phyloP scores from a whole-genome alignment of 768 basidiomycete species.

The button mushroom (Agaricus bisporus) region DNA sequence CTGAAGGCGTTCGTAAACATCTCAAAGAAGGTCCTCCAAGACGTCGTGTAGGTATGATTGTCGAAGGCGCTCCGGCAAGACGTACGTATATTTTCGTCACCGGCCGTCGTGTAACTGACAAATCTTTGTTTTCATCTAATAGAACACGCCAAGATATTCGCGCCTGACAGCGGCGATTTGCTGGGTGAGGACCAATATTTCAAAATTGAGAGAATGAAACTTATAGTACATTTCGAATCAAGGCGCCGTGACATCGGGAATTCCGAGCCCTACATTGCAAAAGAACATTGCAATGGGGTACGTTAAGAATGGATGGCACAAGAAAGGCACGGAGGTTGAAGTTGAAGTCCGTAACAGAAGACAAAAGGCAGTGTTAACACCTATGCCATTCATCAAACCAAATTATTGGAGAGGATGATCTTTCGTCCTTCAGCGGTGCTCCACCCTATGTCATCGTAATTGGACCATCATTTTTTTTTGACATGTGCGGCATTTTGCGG shows the following conservation, averaged over 20 bases:
- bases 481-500: neutral
- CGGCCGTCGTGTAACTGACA: neutral
- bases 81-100: constrained; percentile 39
- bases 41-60: constrained; percentile 74
- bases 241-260: constrained; percentile 88
- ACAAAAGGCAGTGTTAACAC: constrained; percentile 64
- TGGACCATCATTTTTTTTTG: neutral
- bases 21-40: constrained; percentile 74
- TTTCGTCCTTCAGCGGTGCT: neutral
- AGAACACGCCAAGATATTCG: constrained; percentile 79
- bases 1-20: constrained; percentile 64
- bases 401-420: constrained; percentile 69
- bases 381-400: constrained; percentile 85
- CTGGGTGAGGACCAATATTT: constrained; percentile 7
- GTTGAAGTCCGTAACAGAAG: constrained; percentile 83
- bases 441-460: neutral
- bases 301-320: constrained; percentile 73
- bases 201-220: neutral
- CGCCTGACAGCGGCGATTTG: constrained; percentile 41
- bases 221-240: constrained; percentile 4
- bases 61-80: constrained; percentile 83
- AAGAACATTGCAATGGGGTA: constrained; percentile 98
- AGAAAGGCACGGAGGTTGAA: constrained; percentile 80
- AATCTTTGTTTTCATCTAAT: constrained; percentile 8
- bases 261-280: constrained; percentile 85